Evolutionary conservation across 2,329 filamentous ascomycete species (phyloP).

Genomic region (Didymella lethalis): DNA sequence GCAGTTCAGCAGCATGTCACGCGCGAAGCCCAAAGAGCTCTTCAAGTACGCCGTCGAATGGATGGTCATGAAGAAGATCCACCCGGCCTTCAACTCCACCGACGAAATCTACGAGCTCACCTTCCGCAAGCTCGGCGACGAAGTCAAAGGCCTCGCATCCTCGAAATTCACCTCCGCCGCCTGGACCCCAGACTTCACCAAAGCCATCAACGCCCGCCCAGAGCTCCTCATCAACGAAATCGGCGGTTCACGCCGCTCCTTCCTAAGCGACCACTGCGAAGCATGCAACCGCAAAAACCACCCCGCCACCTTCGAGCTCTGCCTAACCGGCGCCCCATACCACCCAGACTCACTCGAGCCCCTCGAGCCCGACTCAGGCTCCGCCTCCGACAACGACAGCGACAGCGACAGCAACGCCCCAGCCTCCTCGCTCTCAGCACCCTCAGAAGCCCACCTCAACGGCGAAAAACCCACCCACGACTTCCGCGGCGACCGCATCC

Average conservation of each 20-base stretch:
- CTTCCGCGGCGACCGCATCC: slow-evolving; percentile 38
- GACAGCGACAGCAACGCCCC: slow-evolving; percentile 20
- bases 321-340: slow-evolving; percentile 72
- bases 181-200: slow-evolving; percentile 73
- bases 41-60: slow-evolving; percentile 79
- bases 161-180: slow-evolving; percentile 76
- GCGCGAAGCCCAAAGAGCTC: slow-evolving; percentile 73
- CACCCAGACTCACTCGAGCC: slow-evolving; percentile 70
- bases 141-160: slow-evolving; percentile 70
- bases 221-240: slow-evolving; percentile 55
- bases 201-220: slow-evolving; percentile 71
- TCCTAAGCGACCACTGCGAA: slow-evolving; percentile 61
- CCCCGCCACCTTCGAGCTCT: slow-evolving; percentile 69
- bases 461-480: slow-evolving; percentile 39
- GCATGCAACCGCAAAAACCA: slow-evolving; percentile 76
- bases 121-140: slow-evolving; percentile 75
- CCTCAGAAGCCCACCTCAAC: slow-evolving; percentile 29
- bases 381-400: slow-evolving; percentile 31
- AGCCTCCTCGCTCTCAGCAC: slow-evolving; percentile 36
- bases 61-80: slow-evolving; percentile 81
- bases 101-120: slow-evolving; percentile 72
- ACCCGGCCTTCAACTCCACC: slow-evolving; percentile 70
- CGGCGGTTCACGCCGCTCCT: slow-evolving; percentile 15
- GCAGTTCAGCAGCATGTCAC: slow-evolving; percentile 71
- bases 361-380: slow-evolving; percentile 55